These are phyloP conservation scores for Parsonsia alboflavescens DNA, from an alignment of 257 asterid genomes.

Conservation along the genomic window DNA sequence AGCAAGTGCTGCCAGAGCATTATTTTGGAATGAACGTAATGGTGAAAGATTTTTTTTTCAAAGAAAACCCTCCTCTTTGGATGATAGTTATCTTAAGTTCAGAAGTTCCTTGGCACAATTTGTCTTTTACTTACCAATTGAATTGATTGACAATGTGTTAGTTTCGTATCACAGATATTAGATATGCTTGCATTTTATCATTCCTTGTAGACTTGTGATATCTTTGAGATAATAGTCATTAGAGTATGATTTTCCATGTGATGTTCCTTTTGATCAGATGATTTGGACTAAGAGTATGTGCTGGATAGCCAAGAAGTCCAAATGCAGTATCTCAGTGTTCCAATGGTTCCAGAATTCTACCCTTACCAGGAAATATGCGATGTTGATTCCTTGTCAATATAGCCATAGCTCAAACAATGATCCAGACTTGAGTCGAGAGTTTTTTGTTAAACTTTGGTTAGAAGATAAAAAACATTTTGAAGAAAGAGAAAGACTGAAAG, in stretches of 20 bases:
- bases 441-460: constrained; percentile 70
- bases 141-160: neutral
- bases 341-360: neutral
- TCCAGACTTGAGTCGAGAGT: constrained; percentile 64
- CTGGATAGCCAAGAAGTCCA: neutral
- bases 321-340: neutral
- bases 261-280: constrained; percentile 1
- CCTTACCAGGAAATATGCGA: constrained; percentile 15
- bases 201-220: neutral
- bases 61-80: neutral
- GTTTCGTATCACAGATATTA: neutral
- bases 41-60: neutral
- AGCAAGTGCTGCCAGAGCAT: neutral
- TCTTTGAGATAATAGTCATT: neutral
- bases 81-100: neutral
- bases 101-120: no score
- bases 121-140: neutral
- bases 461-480: constrained; percentile 37
- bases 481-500: constrained; percentile 31
- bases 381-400: constrained; percentile 30
- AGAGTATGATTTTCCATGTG: neutral
- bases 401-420: constrained; percentile 32
- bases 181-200: neutral
- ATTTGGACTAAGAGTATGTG: neutral
- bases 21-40: neutral